Base-by-base conservation (phyloP, 177 flowering plant genomes). In the Vitis hybrid region DNA sequence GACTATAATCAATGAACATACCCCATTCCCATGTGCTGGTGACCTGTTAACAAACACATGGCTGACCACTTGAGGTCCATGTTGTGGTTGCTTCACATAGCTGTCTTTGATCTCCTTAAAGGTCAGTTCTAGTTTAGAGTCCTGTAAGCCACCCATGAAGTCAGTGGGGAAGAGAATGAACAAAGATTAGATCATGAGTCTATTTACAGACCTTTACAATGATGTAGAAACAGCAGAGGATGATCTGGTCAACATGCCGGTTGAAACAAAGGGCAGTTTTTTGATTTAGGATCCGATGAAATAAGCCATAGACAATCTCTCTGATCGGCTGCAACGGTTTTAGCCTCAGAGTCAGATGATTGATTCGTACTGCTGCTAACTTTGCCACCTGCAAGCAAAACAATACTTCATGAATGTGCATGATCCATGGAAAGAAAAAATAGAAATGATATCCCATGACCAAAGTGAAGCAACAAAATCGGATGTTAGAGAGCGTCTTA, bases 311-410 rank as follows among this genome's bases (percentile, higher is more conserved):
- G 3, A 94, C 92, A 71, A 75, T 86, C 85, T 96, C 99, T 72
- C 91, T 82, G 26, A 87, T 78, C 70, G 86, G 89, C 71, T 86
- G 93, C 62, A 97, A 82, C 60, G 82, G 77, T 73, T 92, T 90
- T 68, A 96, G 84, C 83, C 92, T 86, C 77, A 94, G 98, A 70
- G 89, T 87, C 97, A 96, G 89, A 57, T 94, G 89, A 77, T 86
- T 94, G 78, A 96, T 90, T 84, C 99, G 89, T 62, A 94, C 97
- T 70, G 98, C 99, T 31, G 97, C 98, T 78, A 96, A 73, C 85
- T 94, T 96, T 55, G 83, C 77, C 61, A 96, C 91, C 99, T 96
- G 12, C 49, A 65, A 60, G 63, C 51, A 72, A 13, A 75, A 57
- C n/a, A 68, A 56, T 26, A n/a, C 39, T 20, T 39, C 8, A 72